Percentiles rank a stretch among this genome's conserved stretches.
Evolutionary conservation across 805 yeast species (phyloP).

Genomic region (Sugiyamaella chiloensis): DNA sequence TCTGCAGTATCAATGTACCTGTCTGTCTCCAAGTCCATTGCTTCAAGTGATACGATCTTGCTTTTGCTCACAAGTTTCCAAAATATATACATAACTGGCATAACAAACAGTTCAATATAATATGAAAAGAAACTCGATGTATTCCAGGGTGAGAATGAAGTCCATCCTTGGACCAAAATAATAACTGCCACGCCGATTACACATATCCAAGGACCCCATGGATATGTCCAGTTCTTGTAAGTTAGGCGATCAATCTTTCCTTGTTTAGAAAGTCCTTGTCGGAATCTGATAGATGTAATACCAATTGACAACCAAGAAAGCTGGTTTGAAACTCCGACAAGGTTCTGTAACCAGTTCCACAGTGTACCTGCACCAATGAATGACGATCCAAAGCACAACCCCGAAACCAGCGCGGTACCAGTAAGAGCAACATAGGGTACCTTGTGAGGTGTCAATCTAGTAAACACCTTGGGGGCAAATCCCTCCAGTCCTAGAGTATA

Average conservation of each 20-base stretch:
- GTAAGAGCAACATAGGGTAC: conserved; percentile 49
- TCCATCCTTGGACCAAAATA: conserved; percentile 62
- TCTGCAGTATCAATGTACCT: conserved; percentile 54
- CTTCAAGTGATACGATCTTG: conserved; percentile 60
- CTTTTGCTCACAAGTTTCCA: conserved; percentile 63
- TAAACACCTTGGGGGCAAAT: conserved; percentile 52
- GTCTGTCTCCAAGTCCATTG: conserved; percentile 77
- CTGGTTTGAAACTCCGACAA: conserved; percentile 63
- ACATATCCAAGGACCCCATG: conserved; percentile 49
- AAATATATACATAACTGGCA: conserved; percentile 50
- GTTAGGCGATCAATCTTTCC: conserved; percentile 42
- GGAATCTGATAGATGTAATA: conserved; percentile 51
- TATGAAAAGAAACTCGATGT: conserved; percentile 60
- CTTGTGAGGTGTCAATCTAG: conserved; percentile 46
- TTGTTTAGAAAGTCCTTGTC: conserved; percentile 42
- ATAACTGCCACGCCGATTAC: conserved; percentile 46
- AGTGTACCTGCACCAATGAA: conserved; percentile 52
- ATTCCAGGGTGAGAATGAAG: conserved; percentile 63
- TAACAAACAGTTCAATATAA: conserved; percentile 59
- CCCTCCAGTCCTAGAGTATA: conserved; percentile 59
- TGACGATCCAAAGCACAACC: conserved; percentile 58
- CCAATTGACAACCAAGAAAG: conserved; percentile 61
- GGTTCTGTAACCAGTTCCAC: conserved; percentile 50
- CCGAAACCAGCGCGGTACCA: conserved; percentile 52
- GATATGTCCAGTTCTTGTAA: conserved; percentile 51